These are phyloP conservation scores for Rhynchospora pubera DNA, from an alignment of 176 grass and related monocot species.

Conservation along the genomic window DNA sequence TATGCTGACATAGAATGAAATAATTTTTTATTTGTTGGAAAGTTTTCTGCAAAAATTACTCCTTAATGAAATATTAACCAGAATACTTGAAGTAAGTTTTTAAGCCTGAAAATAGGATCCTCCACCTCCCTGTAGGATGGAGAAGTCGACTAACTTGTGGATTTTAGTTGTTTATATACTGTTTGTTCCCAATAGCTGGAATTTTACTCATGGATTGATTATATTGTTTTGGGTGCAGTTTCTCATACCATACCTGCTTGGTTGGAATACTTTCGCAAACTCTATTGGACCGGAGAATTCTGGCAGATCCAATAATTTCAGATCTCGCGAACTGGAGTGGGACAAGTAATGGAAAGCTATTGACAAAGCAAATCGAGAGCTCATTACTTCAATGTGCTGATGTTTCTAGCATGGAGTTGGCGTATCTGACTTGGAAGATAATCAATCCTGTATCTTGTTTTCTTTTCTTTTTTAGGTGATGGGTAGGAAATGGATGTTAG, in stretches of 20 bases:
- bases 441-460: neutral
- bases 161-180: neutral
- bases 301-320: constrained; percentile 23
- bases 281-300: constrained; percentile 57
- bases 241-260: constrained; percentile 82
- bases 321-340: constrained; percentile 69
- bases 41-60: no score
- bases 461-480: neutral
- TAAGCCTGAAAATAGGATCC: no score
- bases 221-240: constrained; percentile 42
- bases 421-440: neutral
- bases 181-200: neutral
- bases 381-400: neutral
- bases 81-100: neutral
- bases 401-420: neutral
- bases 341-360: constrained; percentile 27
- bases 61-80: neutral
- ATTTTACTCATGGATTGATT: neutral
- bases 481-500: neutral
- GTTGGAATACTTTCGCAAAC: constrained; percentile 73
- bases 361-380: neutral
- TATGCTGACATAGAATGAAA: neutral
- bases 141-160: neutral
- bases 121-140: neutral
- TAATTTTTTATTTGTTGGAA: neutral